Conservation (phyloP, 192 early-diverging fungal species). For the Entomortierella parvispora region DNA sequence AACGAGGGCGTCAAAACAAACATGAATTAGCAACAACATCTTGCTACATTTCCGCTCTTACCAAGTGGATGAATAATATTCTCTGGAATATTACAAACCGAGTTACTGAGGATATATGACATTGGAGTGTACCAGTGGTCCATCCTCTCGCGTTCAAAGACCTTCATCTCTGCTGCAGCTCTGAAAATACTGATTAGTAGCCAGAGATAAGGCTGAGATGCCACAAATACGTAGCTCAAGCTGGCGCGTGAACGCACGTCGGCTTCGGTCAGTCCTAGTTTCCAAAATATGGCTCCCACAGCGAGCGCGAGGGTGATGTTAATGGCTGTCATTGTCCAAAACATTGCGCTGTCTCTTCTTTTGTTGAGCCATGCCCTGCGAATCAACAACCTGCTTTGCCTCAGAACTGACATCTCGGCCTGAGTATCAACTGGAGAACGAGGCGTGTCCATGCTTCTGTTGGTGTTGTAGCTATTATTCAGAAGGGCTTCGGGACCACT, state of each 20-base stretch:
- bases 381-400: neutral
- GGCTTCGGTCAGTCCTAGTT: neutral
- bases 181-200: constrained; percentile 7
- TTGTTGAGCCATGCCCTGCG: constrained; percentile 7
- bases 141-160: constrained; percentile 17
- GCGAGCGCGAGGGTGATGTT: neutral
- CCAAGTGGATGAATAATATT: neutral
- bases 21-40: neutral
- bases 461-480: neutral
- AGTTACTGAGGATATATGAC: constrained; percentile 5
- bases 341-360: neutral
- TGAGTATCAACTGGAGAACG: neutral
- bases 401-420: neutral
- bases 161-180: neutral
- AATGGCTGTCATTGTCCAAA: neutral
- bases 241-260: constrained; percentile 11
- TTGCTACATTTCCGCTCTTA: neutral
- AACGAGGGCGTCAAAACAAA: neutral
- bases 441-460: neutral
- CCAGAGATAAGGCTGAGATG: constrained; percentile 5
- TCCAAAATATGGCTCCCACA: constrained; percentile 8
- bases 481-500: too few species aligned
- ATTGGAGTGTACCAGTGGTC: constrained; percentile 13
- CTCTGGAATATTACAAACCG: neutral
- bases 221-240: neutral